phyloP scores from a whole-genome alignment of 805 yeast genomes.

The Dipodascopsis tothii region DNA sequence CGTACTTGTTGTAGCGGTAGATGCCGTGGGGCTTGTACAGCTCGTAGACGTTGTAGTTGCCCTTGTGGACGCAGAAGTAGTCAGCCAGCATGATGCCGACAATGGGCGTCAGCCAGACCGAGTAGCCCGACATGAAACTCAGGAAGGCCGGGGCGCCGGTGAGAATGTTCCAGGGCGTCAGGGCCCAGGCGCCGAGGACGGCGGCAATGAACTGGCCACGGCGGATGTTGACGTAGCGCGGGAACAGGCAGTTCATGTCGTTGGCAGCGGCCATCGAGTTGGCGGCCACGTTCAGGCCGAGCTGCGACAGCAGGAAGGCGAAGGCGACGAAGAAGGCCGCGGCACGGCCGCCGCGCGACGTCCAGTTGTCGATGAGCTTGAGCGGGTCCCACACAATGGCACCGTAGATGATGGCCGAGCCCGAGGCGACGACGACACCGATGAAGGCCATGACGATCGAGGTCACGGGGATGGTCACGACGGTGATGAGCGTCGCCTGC shows the following conservation, averaged over 20 bases:
- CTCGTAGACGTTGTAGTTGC: slow-evolving; percentile 37
- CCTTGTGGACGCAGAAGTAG: slow-evolving; percentile 36
- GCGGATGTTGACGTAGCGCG: slow-evolving; percentile 38
- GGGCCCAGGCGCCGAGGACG: slow-evolving; percentile 32
- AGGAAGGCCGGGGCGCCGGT: slow-evolving; percentile 34
- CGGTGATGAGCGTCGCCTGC: slow-evolving; percentile 34
- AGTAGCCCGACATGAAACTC: slow-evolving; percentile 33
- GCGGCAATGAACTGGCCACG: slow-evolving; percentile 36
- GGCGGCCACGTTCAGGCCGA: slow-evolving; percentile 36
- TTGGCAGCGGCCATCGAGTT: slow-evolving; percentile 45
- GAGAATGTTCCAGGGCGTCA: slow-evolving; percentile 39
- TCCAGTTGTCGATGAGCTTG: slow-evolving; percentile 37
- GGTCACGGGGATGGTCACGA: slow-evolving; percentile 33
- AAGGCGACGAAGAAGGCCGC: slow-evolving; percentile 41
- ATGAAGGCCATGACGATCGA: slow-evolving; percentile 42
- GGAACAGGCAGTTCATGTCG: slow-evolving; percentile 44
- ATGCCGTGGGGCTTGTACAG: slow-evolving; percentile 34
- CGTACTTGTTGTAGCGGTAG: slow-evolving; percentile 38
- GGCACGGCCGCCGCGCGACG: slow-evolving; percentile 37
- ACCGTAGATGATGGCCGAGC: slow-evolving; percentile 37
- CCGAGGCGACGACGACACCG: slow-evolving; percentile 42
- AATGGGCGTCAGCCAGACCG: slow-evolving; percentile 38
- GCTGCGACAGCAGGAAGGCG: slow-evolving; percentile 33
- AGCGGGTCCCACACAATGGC: slow-evolving; percentile 43
- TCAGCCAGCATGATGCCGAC: slow-evolving; percentile 36